Conservation (phyloP, 352 stramenopile species). For the Globisporangium alternatum region DNA sequence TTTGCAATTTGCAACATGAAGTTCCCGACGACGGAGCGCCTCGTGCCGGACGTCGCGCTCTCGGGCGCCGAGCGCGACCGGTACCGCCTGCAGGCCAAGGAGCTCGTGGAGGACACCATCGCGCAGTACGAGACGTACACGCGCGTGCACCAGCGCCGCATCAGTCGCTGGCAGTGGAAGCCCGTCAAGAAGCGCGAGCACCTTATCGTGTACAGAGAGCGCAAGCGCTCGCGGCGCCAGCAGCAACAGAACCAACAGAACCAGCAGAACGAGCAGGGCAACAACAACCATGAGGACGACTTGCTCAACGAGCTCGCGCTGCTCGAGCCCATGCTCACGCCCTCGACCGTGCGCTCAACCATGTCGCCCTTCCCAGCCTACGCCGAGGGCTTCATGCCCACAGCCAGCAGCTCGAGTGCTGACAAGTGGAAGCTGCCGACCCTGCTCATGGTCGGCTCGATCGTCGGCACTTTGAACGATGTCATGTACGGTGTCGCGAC, state of each 20-base stretch:
- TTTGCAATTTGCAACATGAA: constrained; percentile 2
- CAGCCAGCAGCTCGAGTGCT: constrained; percentile 2
- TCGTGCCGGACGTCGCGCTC: constrained; percentile 13
- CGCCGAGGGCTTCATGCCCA: constrained; percentile 5
- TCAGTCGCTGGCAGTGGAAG: constrained; percentile 39
- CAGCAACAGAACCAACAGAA: background rate
- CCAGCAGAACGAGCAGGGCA: background rate
- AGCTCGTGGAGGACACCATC: constrained; percentile 40
- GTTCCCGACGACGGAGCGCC: constrained; percentile 13
- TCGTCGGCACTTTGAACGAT: constrained; percentile 57
- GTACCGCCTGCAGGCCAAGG: constrained; percentile 14
- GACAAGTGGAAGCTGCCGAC: constrained; percentile 27
- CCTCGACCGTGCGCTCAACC: constrained; percentile 14
- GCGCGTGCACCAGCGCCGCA: constrained; percentile 19
- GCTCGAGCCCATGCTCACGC: constrained; percentile 10
- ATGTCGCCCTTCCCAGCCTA: constrained; percentile 5
- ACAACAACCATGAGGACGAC: background rate
- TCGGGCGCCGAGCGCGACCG: constrained; percentile 7
- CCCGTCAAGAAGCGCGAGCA: constrained; percentile 40
- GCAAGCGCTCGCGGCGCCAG: background rate
- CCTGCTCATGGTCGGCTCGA: constrained; percentile 50
- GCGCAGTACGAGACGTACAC: constrained; percentile 34
- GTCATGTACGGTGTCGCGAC: constrained; percentile 57
- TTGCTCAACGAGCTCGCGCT: background rate
- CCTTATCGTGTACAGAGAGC: constrained; percentile 34